A percentile compares a stretch with the other conserved stretches of the same genome.
phyloP scores from a whole-genome alignment of 306 rosid species.

The Vigna radiata region DNA sequence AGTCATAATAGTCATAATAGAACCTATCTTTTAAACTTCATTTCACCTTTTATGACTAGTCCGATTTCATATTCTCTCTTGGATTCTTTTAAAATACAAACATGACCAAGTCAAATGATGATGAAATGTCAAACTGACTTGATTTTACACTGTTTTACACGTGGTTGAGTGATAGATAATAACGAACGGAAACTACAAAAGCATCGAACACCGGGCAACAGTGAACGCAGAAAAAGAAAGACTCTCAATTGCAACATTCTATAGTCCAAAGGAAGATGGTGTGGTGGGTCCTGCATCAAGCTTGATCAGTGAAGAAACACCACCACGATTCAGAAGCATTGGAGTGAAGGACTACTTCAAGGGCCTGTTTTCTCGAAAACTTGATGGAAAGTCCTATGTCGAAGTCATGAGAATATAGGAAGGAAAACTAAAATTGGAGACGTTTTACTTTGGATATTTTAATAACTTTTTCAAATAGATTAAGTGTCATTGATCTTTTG shows the following conservation, averaged over 20 bases:
- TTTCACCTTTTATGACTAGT: too few species aligned
- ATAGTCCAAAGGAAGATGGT: slow-evolving; percentile 22
- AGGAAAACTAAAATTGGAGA: not conserved
- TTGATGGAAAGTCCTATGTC: slow-evolving; percentile 47
- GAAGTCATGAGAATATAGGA: slow-evolving; percentile 41
- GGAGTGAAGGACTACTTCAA: slow-evolving; percentile 33
- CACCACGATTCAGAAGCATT: slow-evolving; percentile 44
- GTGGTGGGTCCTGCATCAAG: slow-evolving; percentile 47
- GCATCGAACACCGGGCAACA: slow-evolving; percentile 48
- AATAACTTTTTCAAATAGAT: too few species aligned
- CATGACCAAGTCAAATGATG: not conserved
- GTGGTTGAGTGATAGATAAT: slow-evolving; percentile 23
- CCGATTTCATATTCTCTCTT: too few species aligned
- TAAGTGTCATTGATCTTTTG: too few species aligned
- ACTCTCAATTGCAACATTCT: slow-evolving; percentile 52
- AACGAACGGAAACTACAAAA: slow-evolving; percentile 43
- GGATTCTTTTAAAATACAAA: too few species aligned
- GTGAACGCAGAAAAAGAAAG: slow-evolving; percentile 44
- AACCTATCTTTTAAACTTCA: too few species aligned
- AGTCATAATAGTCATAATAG: too few species aligned
- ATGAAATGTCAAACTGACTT: too few species aligned
- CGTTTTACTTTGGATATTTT: not conserved
- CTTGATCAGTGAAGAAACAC: slow-evolving; percentile 42
- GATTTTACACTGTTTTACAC: not conserved
- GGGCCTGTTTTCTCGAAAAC: slow-evolving; percentile 43